Evolutionary conservation across 2,329 filamentous ascomycete genomes (phyloP), one percentile per base, ranked within the genome.

Genomic region (Talaromyces sp.): DNA sequence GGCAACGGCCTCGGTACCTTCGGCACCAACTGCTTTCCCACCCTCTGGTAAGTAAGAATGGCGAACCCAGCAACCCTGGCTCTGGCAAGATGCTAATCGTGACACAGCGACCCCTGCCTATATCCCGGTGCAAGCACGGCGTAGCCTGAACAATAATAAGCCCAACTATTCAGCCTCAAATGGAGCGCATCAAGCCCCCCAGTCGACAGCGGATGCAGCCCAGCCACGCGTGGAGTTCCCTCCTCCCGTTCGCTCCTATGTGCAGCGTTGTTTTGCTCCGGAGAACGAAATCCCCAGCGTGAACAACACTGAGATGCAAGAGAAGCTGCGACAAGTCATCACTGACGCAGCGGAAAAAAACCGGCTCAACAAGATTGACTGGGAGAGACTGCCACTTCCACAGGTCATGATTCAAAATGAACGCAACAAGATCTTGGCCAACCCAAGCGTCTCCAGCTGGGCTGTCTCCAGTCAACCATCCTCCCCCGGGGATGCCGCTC

Each of bases 281-380:
- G 83, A 86, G 53, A 89, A 91, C 68, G 78, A 86, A 60, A 81
- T 89, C 57, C 66, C 81, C 4, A 81, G 82, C 35, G 83, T 92
- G 41, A 72, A 77, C 46, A 82, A 83, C 48, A 66, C 80, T 48
- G 91, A 96, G 52, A 88, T 97, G 80, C 89, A 96, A 72, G 79
- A 80, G 55, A 95, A 91, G 68, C 79, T 99, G 58, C 96, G 93
- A 74, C 78, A 87, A 55, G 88, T 91, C 62, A 97, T 99, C 70
- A 90, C 88, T 56, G 81, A 86, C 49, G 90, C 90, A 58, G 91
- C 90, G 61, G 88, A 93, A 64, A 83, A 77, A 63, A 83, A 87
- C 61, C 82, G 82, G 50, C 82, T 97, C 67, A 80, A 88, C 68
- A 81, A 80, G 22, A 85, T 90, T 70, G 84, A 97, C 77, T 99